Conservation (phyloP, 139 green algal genomes). For the Tetradesmus lagerheimii region DNA sequence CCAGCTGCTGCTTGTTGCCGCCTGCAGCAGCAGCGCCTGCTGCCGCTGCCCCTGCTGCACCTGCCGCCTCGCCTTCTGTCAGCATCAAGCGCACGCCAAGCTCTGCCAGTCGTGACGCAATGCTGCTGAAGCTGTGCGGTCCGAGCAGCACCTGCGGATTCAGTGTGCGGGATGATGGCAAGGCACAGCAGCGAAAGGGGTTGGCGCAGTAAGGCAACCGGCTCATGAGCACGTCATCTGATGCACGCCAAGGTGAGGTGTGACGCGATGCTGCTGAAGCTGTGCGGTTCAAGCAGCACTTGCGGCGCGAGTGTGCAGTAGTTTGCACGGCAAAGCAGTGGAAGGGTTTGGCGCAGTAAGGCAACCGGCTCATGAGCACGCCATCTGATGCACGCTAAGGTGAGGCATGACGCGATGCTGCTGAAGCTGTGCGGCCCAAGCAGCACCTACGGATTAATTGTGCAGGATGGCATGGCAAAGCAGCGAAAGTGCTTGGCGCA, state of each 20-base stretch:
- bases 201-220: background rate
- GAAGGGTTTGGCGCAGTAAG: too few species aligned
- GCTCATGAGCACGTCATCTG: too few species aligned
- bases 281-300: constrained; percentile 26
- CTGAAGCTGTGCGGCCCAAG: too few species aligned
- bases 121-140: constrained; percentile 47
- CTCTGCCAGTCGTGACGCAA: constrained; percentile 33
- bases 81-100: constrained; percentile 20
- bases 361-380: too few species aligned
- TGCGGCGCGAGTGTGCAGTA: background rate
- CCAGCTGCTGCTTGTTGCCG: background rate
- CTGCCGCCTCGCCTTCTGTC: constrained; percentile 4
- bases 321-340: too few species aligned
- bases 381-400: too few species aligned
- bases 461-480: too few species aligned
- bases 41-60: background rate
- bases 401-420: too few species aligned
- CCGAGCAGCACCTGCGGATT: constrained; percentile 24
- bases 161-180: too few species aligned
- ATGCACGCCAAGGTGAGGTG: background rate
- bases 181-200: too few species aligned
- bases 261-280: constrained; percentile 42
- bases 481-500: too few species aligned
- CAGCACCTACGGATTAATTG: too few species aligned
- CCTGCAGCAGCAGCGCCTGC: background rate